Conservation (phyloP, 2,329 filamentous ascomycete species). For the Sarocladiaceae sp. region DNA sequence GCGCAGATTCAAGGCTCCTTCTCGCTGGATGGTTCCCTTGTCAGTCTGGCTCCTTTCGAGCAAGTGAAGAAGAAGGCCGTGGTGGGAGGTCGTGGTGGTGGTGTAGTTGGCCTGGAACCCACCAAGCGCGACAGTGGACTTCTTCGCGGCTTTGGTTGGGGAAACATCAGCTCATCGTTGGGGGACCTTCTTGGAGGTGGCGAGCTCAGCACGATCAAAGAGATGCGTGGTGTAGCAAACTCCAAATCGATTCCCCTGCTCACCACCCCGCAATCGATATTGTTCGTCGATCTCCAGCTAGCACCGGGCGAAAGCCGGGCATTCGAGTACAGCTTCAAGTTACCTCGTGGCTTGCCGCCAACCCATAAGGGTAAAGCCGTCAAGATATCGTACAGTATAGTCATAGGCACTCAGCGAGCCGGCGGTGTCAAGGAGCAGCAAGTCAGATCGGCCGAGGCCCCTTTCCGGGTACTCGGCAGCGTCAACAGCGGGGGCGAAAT, state of each 20-base stretch:
- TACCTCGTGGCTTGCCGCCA: conserved; percentile 86
- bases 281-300: conserved; percentile 89
- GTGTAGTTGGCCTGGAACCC: conserved; percentile 74
- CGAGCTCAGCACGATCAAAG: conserved; percentile 87
- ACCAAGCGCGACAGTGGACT: conserved; percentile 70
- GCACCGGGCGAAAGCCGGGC: conserved; percentile 82
- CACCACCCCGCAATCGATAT: conserved; percentile 90
- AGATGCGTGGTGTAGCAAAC: conserved; percentile 84
- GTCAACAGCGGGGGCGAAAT: conserved; percentile 86
- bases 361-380: conserved; percentile 87
- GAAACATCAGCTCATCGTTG: conserved; percentile 78
- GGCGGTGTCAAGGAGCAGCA: conserved; percentile 73
- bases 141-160: conserved; percentile 80
- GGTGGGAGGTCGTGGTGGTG: conserved; percentile 78
- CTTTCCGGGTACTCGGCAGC: conserved; percentile 87
- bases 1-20: conserved; percentile 92
- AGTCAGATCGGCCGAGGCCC: conserved; percentile 84
- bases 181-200: conserved; percentile 79
- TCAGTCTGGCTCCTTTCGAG: conserved; percentile 86
- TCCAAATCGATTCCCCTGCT: conserved; percentile 83
- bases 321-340: conserved; percentile 78
- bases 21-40: conserved; percentile 80
- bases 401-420: conserved; percentile 84
- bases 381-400: conserved; percentile 85
- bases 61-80: conserved; percentile 93